Percentiles rank a stretch among this genome's conserved stretches.
phyloP scores from a whole-genome alignment of 2,329 filamentous ascomycete genomes.

The Elsinoe fawcettii region DNA sequence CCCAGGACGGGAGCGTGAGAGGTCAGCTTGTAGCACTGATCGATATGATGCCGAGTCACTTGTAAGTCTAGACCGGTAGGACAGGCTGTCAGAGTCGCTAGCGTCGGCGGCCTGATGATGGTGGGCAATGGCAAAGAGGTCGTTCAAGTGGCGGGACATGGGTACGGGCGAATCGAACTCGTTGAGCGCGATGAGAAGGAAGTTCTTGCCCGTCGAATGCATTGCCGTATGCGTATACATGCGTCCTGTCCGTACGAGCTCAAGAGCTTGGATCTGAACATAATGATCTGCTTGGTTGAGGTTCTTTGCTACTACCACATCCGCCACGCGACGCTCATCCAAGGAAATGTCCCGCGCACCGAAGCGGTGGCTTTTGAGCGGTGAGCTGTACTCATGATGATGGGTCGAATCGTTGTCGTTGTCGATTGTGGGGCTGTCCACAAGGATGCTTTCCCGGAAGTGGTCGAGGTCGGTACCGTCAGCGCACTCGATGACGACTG shows the following conservation, averaged over 20 bases:
- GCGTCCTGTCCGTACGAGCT: conserved; percentile 70
- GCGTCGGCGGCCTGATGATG: conserved; percentile 67
- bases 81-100: not conserved
- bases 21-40: not conserved
- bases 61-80: not conserved
- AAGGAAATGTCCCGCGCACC: conserved; percentile 20
- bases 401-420: conserved; percentile 20
- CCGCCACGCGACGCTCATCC: conserved; percentile 57
- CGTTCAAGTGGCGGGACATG: conserved; percentile 51
- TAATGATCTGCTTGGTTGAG: conserved; percentile 64
- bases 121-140: conserved; percentile 82
- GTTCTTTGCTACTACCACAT: conserved; percentile 74
- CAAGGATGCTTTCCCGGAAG: conserved; percentile 64
- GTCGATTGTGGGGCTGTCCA: conserved; percentile 24
- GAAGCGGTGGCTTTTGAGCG: conserved; percentile 20
- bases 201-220: conserved; percentile 65
- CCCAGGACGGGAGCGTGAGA: not conserved
- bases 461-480: conserved; percentile 69
- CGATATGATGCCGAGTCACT: not conserved
- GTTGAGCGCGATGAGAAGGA: conserved; percentile 75
- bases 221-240: conserved; percentile 69
- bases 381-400: conserved; percentile 17
- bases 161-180: conserved; percentile 28
- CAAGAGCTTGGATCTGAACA: conserved; percentile 72
- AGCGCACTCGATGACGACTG: conserved; percentile 64